phyloP scores from a whole-genome alignment of 352 stramenopile species.

The Aphanomyces invadans region DNA sequence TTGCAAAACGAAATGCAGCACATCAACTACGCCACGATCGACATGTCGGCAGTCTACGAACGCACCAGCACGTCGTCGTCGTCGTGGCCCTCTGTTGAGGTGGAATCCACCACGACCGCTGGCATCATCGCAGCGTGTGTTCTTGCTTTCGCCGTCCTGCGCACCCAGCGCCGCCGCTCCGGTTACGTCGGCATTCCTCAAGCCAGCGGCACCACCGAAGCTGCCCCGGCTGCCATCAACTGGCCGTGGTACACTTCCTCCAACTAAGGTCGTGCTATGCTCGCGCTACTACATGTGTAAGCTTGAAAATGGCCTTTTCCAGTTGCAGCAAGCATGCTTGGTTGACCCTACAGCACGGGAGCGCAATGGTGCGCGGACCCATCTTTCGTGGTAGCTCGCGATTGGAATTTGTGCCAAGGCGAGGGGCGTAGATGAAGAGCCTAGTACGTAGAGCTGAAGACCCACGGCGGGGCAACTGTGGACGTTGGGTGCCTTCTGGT shows the following conservation, averaged over 20 bases:
- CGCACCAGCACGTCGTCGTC: neutral
- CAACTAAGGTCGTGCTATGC: neutral
- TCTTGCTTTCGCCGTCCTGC: neutral
- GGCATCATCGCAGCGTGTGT: neutral
- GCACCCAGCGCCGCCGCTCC: slow-evolving; percentile 10
- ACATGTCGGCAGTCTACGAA: slow-evolving; percentile 16
- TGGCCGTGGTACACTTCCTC: neutral
- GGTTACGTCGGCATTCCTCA: slow-evolving; percentile 15
- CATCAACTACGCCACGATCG: slow-evolving; percentile 13
- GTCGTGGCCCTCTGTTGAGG: neutral
- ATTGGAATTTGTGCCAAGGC: too few species aligned
- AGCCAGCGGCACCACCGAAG: neutral
- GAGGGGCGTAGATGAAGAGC: too few species aligned
- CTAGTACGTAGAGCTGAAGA: too few species aligned
- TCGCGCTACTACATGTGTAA: too few species aligned
- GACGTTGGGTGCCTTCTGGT: too few species aligned
- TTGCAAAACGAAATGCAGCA: neutral
- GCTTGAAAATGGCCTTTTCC: too few species aligned
- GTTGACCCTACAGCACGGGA: too few species aligned
- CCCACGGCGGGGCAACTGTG: too few species aligned
- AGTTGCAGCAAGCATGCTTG: too few species aligned
- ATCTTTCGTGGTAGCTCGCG: too few species aligned
- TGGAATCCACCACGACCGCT: neutral
- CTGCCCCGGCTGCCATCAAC: neutral
- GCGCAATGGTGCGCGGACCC: too few species aligned